Evolutionary conservation across 148 eudicot species (phyloP), one percentile per base, ranked within the genome.

Genomic region (Silene uniflora): DNA sequence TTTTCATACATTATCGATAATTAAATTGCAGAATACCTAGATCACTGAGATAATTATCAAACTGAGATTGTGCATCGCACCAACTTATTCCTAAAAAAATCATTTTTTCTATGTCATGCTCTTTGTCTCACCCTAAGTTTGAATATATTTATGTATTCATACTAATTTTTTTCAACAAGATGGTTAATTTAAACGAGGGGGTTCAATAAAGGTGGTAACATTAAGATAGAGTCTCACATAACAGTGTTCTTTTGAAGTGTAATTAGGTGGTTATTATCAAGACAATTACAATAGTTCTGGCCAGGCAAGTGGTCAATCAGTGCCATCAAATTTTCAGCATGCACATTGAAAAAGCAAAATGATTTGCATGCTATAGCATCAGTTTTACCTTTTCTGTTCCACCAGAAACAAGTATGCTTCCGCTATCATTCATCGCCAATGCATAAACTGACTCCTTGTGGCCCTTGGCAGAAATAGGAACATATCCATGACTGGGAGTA

Each of bases 401-500:
- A 81, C 98, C 98, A 80, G 98, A 95, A 75, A 95, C 98, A 84
- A 95, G 93, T 79, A 92, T 86, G 75, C 87, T 86, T 75, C 97
- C 98, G 55, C 86, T 88, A 62, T 90, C 96, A 79, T 95, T 92
- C 91, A 88, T 95, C 61, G 96, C 91, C 84, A 95, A 85, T 81
- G 98, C 98, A 78, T 95, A 92, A 55, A 95, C 98, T 18, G 98
- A 95, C 83, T 92, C 97, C 83, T 95, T 95, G 82, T 95, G 98
- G 76, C 98, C 98, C 90, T 95, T 92, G 67, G 97, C 98, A 78
- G 90, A 79, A 80, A 81, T 74, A 25, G 97, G 96, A 77, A 77
- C 74, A 77, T 91, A 93, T 46, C 91, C 97, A 71, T 90, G 91
- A 75, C 84, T 80, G 68, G 88, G 90, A 73, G 85, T 81, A 19